phyloP scores from a whole-genome alignment of 1,284 basidiomycete species.

The Sporisorium graminicola region DNA sequence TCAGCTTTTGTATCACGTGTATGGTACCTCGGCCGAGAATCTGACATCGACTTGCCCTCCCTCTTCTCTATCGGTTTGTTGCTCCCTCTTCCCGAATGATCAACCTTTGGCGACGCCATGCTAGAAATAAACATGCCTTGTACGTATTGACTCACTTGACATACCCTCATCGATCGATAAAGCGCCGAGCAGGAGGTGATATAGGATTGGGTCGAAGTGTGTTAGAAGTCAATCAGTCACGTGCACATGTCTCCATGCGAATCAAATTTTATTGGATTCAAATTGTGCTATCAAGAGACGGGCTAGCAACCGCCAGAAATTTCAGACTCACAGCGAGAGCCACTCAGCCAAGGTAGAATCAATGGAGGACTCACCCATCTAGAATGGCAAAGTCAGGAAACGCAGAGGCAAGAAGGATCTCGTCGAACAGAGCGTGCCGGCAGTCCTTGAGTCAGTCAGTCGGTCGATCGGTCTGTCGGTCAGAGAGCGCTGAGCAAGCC shows the following conservation, averaged over 20 bases:
- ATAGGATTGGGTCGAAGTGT: background rate
- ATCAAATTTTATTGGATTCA: background rate
- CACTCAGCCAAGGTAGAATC: background rate
- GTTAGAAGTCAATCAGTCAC: background rate
- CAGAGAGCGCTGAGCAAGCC: background rate
- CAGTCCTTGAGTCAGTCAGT: no score
- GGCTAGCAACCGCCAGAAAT: background rate
- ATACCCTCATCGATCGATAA: no score
- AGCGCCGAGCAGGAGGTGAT: background rate
- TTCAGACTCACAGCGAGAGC: background rate
- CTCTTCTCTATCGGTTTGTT: background rate
- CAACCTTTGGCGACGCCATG: no score
- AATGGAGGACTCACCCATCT: background rate
- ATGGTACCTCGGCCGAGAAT: background rate
- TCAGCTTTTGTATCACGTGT: background rate
- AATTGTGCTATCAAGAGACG: background rate
- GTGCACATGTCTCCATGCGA: background rate
- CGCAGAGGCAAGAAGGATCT: constrained; percentile 3
- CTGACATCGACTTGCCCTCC: background rate
- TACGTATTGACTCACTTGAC: background rate
- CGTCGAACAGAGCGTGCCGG: background rate
- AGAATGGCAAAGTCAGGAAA: background rate
- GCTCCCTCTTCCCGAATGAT: background rate
- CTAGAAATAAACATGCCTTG: no score
- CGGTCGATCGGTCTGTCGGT: background rate